Evolutionary conservation across 2,329 filamentous ascomycete genomes (phyloP).

Genomic region (Cercospora zeina): DNA sequence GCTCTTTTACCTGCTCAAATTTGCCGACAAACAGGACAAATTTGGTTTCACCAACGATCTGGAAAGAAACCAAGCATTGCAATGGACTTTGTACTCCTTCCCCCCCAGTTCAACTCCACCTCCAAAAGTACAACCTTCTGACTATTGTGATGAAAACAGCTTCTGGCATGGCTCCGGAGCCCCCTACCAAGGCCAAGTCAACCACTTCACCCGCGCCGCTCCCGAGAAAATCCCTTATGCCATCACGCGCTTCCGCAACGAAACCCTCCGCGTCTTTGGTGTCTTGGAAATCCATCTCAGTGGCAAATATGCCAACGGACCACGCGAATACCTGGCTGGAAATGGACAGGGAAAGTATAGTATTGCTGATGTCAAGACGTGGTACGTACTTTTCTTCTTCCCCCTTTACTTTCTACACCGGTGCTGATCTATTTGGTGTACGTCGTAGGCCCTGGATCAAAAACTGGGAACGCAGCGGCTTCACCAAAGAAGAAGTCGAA

Average conservation of each 20-base stretch:
- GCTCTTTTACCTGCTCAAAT: conserved; percentile 55
- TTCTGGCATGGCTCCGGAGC: conserved; percentile 54
- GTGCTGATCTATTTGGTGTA: not conserved
- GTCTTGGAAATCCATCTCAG: conserved; percentile 58
- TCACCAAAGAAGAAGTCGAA: conserved; percentile 52
- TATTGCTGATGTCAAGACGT: conserved; percentile 56
- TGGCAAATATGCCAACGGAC: conserved; percentile 53
- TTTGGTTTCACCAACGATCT: conserved; percentile 57
- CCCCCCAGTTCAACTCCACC: too few relatives aligned
- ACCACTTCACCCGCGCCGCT: conserved; percentile 50
- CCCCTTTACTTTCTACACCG: too few relatives aligned
- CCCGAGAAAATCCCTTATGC: conserved; percentile 54
- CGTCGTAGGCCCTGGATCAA: conserved; percentile 50
- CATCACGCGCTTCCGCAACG: conserved; percentile 55
- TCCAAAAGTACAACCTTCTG: too few relatives aligned
- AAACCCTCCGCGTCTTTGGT: conserved; percentile 54
- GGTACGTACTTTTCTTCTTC: conserved; percentile 39
- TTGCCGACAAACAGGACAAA: conserved; percentile 51
- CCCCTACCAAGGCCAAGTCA: conserved; percentile 49
- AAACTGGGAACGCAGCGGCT: conserved; percentile 47
- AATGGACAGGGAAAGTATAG: conserved; percentile 57
- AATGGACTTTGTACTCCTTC: conserved; percentile 50
- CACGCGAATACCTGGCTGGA: conserved; percentile 55
- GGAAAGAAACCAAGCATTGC: conserved; percentile 52
- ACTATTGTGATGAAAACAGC: conserved; percentile 4